These are phyloP conservation scores for Pichia sp. DNA, from an alignment of 1,139 yeast species.

Conservation along the genomic window DNA sequence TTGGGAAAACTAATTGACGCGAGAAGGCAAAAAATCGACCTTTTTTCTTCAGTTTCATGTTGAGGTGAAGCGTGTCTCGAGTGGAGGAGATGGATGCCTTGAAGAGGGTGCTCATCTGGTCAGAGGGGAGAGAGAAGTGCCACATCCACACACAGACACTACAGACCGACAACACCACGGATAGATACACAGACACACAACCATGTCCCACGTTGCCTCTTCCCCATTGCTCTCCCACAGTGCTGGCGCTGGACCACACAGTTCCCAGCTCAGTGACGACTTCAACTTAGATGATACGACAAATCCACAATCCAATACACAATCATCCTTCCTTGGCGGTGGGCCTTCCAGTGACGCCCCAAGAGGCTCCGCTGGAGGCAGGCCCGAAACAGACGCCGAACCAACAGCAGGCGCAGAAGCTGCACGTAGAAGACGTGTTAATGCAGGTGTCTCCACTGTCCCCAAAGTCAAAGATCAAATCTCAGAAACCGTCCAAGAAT, in stretches of 20 bases:
- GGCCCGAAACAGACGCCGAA: background rate
- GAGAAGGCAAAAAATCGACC: background rate
- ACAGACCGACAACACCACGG: background rate
- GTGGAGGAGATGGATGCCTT: no score
- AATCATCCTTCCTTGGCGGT: constrained; percentile 17
- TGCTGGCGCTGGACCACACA: constrained; percentile 9
- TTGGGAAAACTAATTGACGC: background rate
- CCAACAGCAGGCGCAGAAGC: constrained; percentile 22
- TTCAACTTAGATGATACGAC: constrained; percentile 17
- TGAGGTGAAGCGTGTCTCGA: background rate
- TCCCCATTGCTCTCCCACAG: constrained; percentile 22
- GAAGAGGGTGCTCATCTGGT: no score
- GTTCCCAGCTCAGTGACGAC: constrained; percentile 23
- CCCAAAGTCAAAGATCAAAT: constrained; percentile 90
- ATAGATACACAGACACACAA: background rate
- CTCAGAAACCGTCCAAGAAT: constrained; percentile 90
- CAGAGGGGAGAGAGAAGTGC: no score
- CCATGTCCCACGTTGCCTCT: constrained; percentile 21
- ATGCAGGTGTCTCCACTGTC: constrained; percentile 60
- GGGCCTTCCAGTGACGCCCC: constrained; percentile 11
- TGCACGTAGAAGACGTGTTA: constrained; percentile 32
- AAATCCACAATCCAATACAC: constrained; percentile 9
- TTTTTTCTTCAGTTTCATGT: constrained; percentile 2
- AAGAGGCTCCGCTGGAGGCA: background rate
- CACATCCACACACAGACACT: no score